Conservation (phyloP, 495 filamentous ascomycete genomes). For the Penicillium silybi region DNA sequence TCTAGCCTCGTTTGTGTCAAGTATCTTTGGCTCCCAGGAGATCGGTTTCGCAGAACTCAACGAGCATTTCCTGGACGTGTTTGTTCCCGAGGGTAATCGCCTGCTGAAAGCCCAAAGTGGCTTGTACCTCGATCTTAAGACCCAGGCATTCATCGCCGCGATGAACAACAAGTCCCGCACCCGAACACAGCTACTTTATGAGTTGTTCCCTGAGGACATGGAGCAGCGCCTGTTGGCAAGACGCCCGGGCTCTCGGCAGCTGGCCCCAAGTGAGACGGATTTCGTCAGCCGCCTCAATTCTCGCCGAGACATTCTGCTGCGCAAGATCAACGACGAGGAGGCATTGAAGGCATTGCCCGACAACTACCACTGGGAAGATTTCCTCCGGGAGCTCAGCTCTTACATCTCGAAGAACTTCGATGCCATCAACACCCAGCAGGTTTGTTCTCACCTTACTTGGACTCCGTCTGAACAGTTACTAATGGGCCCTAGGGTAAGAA, state of each 20-base stretch:
- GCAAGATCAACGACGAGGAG: conserved; percentile 57
- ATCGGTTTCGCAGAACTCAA: conserved; percentile 80
- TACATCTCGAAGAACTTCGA: conserved; percentile 76
- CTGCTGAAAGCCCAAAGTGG: conserved; percentile 67
- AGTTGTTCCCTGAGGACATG: conserved; percentile 69
- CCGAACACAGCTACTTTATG: conserved; percentile 63
- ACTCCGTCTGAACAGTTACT: conserved; percentile 8
- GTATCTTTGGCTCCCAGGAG: conserved; percentile 78
- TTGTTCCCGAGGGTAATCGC: conserved; percentile 70
- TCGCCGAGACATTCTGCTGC: conserved; percentile 63
- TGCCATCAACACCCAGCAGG: conserved; percentile 53
- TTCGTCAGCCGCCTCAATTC: conserved; percentile 63
- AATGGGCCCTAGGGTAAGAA: conserved; percentile 38
- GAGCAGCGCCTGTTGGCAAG: conserved; percentile 60
- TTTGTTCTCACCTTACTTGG: conserved; percentile 17
- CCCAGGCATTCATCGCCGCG: conserved; percentile 75
- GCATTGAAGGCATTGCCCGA: conserved; percentile 61
- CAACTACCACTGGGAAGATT: conserved; percentile 77
- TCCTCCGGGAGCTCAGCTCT: conserved; percentile 66
- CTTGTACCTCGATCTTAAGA: conserved; percentile 79
- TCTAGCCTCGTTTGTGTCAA: conserved; percentile 77
- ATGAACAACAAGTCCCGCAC: conserved; percentile 60
- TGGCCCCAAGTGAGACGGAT: conserved; percentile 69
- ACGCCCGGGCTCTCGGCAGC: conserved; percentile 58
- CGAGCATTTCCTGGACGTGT: conserved; percentile 78